Percentiles rank a stretch among this genome's conserved stretches.
Conservation (phyloP, 805 yeast species). For the Yarrowia osloensis region DNA sequence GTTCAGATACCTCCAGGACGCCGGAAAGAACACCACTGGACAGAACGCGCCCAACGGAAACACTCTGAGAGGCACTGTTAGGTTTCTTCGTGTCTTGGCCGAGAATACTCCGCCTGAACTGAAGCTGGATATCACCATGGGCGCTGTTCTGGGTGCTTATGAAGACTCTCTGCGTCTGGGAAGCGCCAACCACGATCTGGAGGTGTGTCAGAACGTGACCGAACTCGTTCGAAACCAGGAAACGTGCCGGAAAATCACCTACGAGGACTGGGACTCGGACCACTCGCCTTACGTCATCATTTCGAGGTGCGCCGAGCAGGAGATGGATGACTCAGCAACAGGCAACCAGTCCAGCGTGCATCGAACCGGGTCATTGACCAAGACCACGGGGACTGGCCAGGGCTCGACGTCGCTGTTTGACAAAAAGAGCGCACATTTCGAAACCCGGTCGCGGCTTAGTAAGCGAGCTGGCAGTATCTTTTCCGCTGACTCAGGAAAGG, state of each 20-base stretch:
- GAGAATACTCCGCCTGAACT: constrained; percentile 39
- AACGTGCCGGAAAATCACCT: constrained; percentile 37
- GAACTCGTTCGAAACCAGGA: constrained; percentile 45
- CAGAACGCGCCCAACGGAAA: constrained; percentile 35
- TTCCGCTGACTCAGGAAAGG: neutral
- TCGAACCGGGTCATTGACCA: neutral
- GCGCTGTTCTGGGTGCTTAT: constrained; percentile 44
- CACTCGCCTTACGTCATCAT: constrained; percentile 47
- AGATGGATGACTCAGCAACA: neutral
- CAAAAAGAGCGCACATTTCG: constrained; percentile 6
- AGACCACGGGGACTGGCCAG: constrained; percentile 3
- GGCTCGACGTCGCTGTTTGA: constrained; percentile 15
- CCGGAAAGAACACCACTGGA: constrained; percentile 33
- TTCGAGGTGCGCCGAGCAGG: constrained; percentile 1
- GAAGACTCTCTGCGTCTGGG: constrained; percentile 44
- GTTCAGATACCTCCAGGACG: constrained; percentile 41
- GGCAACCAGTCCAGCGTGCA: neutral
- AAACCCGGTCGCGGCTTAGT: neutral
- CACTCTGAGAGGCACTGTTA: constrained; percentile 45
- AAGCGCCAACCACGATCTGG: constrained; percentile 46
- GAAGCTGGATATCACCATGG: constrained; percentile 40
- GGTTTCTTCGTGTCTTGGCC: constrained; percentile 40
- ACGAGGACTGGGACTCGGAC: constrained; percentile 41
- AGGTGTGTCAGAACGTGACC: constrained; percentile 47
- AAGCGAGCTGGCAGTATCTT: constrained; percentile 22